Base-by-base conservation (phyloP, 495 filamentous ascomycete species). In the Pyrenula aspistea region DNA sequence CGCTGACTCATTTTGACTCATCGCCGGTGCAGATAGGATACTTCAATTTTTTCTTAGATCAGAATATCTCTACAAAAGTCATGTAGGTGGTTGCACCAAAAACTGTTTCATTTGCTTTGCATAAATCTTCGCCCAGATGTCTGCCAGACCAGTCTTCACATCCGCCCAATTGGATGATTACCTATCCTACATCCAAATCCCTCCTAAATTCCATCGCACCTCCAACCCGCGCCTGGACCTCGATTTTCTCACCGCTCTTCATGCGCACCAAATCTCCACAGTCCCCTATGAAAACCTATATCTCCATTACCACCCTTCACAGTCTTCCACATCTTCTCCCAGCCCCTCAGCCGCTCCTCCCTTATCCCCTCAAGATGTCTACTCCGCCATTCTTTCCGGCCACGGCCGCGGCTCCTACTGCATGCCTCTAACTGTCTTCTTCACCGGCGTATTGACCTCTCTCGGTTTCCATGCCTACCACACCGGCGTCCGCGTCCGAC, bases 241-340 rank as follows among this genome's bases (percentile, higher is more conserved):
- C 12, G 15, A 10, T 22, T 53, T 56, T 21, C 51, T 71, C 22
- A 67, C 56, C 2, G 51, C 59, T 0, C 61, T 70, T 10, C 64
- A 65, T 36, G 58, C 63, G 19, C 66, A 76, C 49, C 82, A 83
- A 53, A 71, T 88, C 25, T 72, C 80, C 0, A 68, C 68, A 8
- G 77, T 89, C 19, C 86, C 87, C 0, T 91, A 88, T 54, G 88
- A 91, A 59, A 89, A 87, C 60, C 63, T 83, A 2, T 64, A 68
- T 4, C 62, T 83, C 0, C 80, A 83, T 60, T 82, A 83, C 63
- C 67, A 81, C 24, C 31, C 31, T 42, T 42, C 31, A 4, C 4
- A 42, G 8, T 42, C 31, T 15, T 42, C 31, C 31, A 42, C 31
- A 42, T 42, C 15, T 4, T 15, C 31, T 15, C 31, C 31, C 31